Evolutionary conservation across 2,329 filamentous ascomycete genomes (phyloP), one percentile per base, ranked within the genome.

Genomic region (Myriosclerotinia curreyana): DNA sequence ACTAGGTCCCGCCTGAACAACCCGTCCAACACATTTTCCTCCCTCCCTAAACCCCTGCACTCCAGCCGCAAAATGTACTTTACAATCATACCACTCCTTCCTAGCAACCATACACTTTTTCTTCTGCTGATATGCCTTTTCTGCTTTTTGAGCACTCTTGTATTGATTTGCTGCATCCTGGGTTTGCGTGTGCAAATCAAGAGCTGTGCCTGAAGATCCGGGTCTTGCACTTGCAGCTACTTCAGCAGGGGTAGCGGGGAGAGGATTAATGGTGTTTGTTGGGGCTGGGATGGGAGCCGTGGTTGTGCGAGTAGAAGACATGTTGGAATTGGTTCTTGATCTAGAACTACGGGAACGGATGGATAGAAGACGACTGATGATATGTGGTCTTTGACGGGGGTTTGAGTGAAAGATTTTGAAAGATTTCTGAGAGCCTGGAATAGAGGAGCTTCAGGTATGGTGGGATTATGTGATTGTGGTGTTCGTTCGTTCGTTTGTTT

Each of bases 361-460:
- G 28, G 40, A 62, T 8, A 25, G 60, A 28, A 62, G 60, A 55
- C 51, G 55, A 58, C 28, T 15, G 55, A 50, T 55, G 17, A 62
- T 62, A 22, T 62, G 17, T 20, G 50, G 40, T 36, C 60, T 53
- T 28, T 62, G 60, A 56, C 50, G 60, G 50, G 50, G 50, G 40
- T 36, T 25, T 62, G 60, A 62, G 50, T 56, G 60, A 62, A 62
- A 55, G 36, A 56, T 55, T 12, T 31, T 62, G 60, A 62, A 62
- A 9, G 51, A 62, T 55, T 51, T 51, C 12, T 0, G 12, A 15
- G 11, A 11, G 34, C 60, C 38, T 50, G 34, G n/a, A 55, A n/a
- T n/a, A 8, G 22, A 5, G 31, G 28, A 25, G 55, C 55, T 58
- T 44, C 42, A 28, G 42, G 40, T 46, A 4, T 31, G 17, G 28